Evolutionary conservation across 257 asterid genomes (phyloP), one percentile per base, ranked within the genome.

Genomic region (Petunia secreta): DNA sequence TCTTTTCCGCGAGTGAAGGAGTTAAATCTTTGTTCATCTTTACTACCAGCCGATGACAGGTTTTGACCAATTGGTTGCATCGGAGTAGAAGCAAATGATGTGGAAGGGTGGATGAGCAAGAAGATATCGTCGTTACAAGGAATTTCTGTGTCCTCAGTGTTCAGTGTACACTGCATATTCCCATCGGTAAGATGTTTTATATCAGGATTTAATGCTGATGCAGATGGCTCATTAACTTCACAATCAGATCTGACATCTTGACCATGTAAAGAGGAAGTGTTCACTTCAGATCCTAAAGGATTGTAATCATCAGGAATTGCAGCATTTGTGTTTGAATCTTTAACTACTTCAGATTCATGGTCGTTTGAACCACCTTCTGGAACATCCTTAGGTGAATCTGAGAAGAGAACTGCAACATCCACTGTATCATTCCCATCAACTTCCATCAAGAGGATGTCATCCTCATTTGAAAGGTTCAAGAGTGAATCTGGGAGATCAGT

Each of bases 101-200:
- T 76, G 65, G 94, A 87, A 84, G 95, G 94, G 85, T 93, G 99
- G 84, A 93, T 96, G 81, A 96, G 99, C 87, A 96, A 90, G 92
- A 96, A 96, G 85, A 96, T 94, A 83, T 96, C 99, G 86, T 96
- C 99, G 73, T 96, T 96, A 88, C 99, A 92, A 77, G 99, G 99
- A 90, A 94, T 90, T 80, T 96, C 98, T 41, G 98, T 80, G 88
- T 92, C 98, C 87, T 92, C 97, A 0, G 96, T 87, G 91, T 96
- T 96, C 84, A 96, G 78, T 1, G 86, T 86, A 84, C 99, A 94
- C 80, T 71, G 62, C 74, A 89, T 86, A 75, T 62, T 86, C 54
- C 91, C 93, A 71, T 83, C 90, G 84, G 75, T 68, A 80, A 79
- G 88, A 78, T 85, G 92, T 81, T 75, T 84, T 73, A 81, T 60